These are phyloP conservation scores for Aspergillus sp. DNA, from an alignment of 2,329 filamentous ascomycete species.

Conservation along the genomic window DNA sequence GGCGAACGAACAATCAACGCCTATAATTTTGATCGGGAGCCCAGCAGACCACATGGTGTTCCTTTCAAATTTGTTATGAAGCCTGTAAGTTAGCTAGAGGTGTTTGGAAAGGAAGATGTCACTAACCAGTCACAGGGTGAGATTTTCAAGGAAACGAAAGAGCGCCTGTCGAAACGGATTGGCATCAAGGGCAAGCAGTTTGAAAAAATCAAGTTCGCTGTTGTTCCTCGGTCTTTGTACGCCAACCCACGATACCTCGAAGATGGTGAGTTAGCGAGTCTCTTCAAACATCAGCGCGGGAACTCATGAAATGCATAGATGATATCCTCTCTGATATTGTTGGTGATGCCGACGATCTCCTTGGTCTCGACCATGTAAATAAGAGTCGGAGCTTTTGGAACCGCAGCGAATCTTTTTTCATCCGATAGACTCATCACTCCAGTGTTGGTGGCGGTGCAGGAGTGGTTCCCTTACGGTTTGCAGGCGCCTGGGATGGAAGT, in stretches of 20 bases:
- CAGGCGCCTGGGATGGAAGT: constrained; percentile 8
- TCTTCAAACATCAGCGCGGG: neutral
- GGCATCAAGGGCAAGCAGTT: constrained; percentile 97
- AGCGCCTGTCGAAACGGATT: constrained; percentile 86
- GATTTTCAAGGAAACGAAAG: constrained; percentile 85
- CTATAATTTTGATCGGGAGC: constrained; percentile 91
- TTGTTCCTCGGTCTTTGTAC: constrained; percentile 69
- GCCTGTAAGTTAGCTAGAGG: constrained; percentile 58
- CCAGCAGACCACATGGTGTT: constrained; percentile 76
- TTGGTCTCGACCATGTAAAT: constrained; percentile 65
- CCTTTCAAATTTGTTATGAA: constrained; percentile 89
- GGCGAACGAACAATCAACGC: constrained; percentile 69
- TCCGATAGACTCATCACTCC: constrained; percentile 44
- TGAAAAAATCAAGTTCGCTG: constrained; percentile 95
- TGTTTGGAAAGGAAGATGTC: neutral
- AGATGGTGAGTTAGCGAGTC: constrained; percentile 65
- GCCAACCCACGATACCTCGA: constrained; percentile 78
- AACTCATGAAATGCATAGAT: constrained; percentile 27
- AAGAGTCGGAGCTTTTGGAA: constrained; percentile 59
- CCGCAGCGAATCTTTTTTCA: constrained; percentile 63
- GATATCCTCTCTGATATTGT: constrained; percentile 54
- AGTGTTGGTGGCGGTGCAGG: neutral
- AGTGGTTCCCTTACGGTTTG: constrained; percentile 3
- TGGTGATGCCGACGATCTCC: constrained; percentile 75
- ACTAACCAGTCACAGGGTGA: constrained; percentile 60